phyloP scores from a whole-genome alignment of 116 monocot genomes.

The Trichopus zeylanicus region DNA sequence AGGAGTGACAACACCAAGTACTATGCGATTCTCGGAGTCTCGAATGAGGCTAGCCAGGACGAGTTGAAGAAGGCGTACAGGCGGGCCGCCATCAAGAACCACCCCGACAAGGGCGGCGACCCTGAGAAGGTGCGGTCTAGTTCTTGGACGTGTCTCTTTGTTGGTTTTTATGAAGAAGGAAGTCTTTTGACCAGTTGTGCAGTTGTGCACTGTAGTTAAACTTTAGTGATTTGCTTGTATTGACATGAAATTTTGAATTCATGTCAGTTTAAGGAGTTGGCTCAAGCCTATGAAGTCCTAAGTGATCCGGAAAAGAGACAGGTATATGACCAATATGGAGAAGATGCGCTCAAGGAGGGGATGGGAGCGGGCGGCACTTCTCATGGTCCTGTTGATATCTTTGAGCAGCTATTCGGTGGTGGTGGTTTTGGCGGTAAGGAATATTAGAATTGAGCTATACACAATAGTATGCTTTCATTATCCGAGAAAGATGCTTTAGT shows the following conservation, averaged over 20 bases:
- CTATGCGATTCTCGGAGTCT: constrained; percentile 61
- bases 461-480: too few relatives aligned
- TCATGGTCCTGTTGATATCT: constrained; percentile 75
- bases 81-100: constrained; percentile 79
- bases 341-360: constrained; percentile 85
- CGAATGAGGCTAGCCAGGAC: constrained; percentile 51
- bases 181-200: too few relatives aligned
- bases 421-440: constrained; percentile 38
- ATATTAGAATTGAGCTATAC: too few relatives aligned
- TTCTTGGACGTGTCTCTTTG: neutral
- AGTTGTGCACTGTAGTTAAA: too few relatives aligned
- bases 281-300: constrained; percentile 84
- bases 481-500: too few relatives aligned
- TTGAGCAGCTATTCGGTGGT: constrained; percentile 61
- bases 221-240: too few relatives aligned
- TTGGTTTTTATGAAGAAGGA: neutral
- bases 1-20: constrained; percentile 75
- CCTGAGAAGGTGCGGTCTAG: constrained; percentile 67
- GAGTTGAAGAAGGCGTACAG: constrained; percentile 85
- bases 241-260: too few relatives aligned
- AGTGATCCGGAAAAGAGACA: constrained; percentile 81
- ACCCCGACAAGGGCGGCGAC: constrained; percentile 93
- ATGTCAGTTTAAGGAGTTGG: constrained; percentile 78
- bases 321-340: constrained; percentile 86
- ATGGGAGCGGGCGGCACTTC: constrained; percentile 54